Evolutionary conservation across 805 yeast genomes (phyloP).

Genomic region (Tetrapisispora nanseiensis): DNA sequence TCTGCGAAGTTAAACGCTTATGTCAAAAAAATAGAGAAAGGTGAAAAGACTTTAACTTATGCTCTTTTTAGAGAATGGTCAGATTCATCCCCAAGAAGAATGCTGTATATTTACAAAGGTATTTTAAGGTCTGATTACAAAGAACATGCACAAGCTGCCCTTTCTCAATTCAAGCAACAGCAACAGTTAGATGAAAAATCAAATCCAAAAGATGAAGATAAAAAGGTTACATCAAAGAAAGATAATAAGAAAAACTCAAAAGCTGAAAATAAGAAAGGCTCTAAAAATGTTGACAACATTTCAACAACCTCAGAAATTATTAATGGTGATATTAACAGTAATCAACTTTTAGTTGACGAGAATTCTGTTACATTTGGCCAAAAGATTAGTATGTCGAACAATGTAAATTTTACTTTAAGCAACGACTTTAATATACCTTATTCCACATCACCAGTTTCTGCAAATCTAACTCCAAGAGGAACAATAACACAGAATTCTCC

Average conservation of each 20-base stretch:
- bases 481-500: neutral
- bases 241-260: neutral
- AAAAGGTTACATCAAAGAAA: slow-evolving; percentile 1
- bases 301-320: neutral
- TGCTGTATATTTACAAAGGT: slow-evolving; percentile 83
- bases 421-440: slow-evolving; percentile 47
- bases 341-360: neutral
- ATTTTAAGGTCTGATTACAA: slow-evolving; percentile 66
- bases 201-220: slow-evolving; percentile 2
- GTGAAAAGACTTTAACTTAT: slow-evolving; percentile 61
- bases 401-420: slow-evolving; percentile 17
- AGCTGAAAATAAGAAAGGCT: neutral
- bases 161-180: slow-evolving; percentile 14
- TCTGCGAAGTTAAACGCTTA: slow-evolving; percentile 79
- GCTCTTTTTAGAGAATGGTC: slow-evolving; percentile 86
- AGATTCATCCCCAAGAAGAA: slow-evolving; percentile 78
- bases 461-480: slow-evolving; percentile 32
- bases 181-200: slow-evolving; percentile 3
- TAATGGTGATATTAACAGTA: neutral
- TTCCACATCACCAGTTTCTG: slow-evolving; percentile 69
- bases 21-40: slow-evolving; percentile 76
- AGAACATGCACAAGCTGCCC: slow-evolving; percentile 55
- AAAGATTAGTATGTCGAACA: slow-evolving; percentile 6
- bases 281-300: neutral
- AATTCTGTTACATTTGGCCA: slow-evolving; percentile 6